These are phyloP conservation scores for Thymus mandschuricus DNA, from an alignment of 257 asterid genomes.

Conservation along the genomic window DNA sequence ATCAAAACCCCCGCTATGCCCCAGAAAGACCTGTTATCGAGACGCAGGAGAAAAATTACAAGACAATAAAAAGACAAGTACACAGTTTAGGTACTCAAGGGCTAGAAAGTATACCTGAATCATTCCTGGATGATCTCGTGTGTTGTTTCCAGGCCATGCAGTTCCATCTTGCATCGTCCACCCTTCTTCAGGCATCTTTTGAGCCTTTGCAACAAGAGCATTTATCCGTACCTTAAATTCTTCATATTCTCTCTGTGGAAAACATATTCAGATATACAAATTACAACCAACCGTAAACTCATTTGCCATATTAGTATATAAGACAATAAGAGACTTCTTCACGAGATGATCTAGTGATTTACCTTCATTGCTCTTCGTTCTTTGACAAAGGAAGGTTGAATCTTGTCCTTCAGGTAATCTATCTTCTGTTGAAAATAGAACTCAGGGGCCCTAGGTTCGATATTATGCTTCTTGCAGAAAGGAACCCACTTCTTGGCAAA, in stretches of 20 bases:
- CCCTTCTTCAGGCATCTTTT: conserved; percentile 85
- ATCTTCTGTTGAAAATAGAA: conserved; percentile 71
- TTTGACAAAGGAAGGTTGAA: conserved; percentile 74
- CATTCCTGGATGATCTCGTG: conserved; percentile 80
- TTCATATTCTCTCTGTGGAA: conserved; percentile 72
- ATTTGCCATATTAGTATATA: conserved; percentile 1
- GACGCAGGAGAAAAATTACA: conserved; percentile 18
- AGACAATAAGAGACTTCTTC: conserved; percentile 7
- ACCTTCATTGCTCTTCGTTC: conserved; percentile 85
- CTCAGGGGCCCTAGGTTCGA: conserved; percentile 79
- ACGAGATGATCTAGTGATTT: neutral
- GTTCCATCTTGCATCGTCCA: conserved; percentile 91
- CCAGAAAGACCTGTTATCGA: conserved; percentile 63
- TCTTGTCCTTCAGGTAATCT: conserved; percentile 74
- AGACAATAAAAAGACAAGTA: conserved; percentile 12
- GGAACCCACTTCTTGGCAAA: conserved; percentile 81
- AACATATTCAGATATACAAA: conserved; percentile 13
- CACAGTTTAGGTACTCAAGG: neutral
- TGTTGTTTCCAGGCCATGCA: conserved; percentile 79
- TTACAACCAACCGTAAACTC: conserved; percentile 12
- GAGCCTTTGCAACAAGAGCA: conserved; percentile 77
- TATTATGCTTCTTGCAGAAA: conserved; percentile 64
- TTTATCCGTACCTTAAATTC: conserved; percentile 73
- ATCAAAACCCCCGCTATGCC: conserved; percentile 74
- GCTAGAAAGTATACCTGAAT: conserved; percentile 48